Evolutionary conservation across 768 basidiomycete species (phyloP), one percentile per base, ranked within the genome.

Genomic region (Suillus variegatus): DNA sequence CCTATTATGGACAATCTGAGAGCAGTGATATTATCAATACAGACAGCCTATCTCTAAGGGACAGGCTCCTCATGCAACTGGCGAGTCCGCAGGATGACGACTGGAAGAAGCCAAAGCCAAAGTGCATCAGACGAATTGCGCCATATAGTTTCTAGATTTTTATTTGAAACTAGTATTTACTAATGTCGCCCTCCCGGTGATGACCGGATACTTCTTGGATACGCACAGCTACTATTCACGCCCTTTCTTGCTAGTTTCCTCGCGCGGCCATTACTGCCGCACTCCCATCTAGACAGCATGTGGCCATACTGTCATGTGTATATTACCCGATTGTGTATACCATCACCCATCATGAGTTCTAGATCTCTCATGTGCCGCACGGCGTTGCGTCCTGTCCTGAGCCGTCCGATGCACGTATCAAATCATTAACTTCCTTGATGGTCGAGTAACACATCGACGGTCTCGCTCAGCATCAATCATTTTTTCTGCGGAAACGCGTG

Each of bases 101-200:
- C 3, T 62, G 64, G 64, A 41, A 56, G 22, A 61, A 56, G 18
- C 66, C 66, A 1, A 28, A 67, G 40, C 66, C 66, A 8, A 67
- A 40, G 22, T 67, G 66, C 38, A 49, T 67, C 18, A 66, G 64
- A 18, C 66, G 66, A 12, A 22, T 66, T 58, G 57, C 22, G 25
- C 57, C 57, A 41, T 58, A 58, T 28, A 18, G 57, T 41, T 58
- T 58, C 57, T 58, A 58, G 40, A 2, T 28, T 41, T 28, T 41
- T 8, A 18, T 57, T 4, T 38, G 2, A 16, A 18, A 38, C 52
- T 20, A 32, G 18, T 38, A 36, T 13, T 32, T 32, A 32, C 1
- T 7, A 36, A 55, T n/a, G 35, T 7, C 35, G 13, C 36, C 12
- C 32, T 55, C n/a, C 35, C 7, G 35, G 54, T 55, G 18, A 36